Conservation (phyloP, 2,329 filamentous ascomycete species). For the Colletotrichum euphorbiae region DNA sequence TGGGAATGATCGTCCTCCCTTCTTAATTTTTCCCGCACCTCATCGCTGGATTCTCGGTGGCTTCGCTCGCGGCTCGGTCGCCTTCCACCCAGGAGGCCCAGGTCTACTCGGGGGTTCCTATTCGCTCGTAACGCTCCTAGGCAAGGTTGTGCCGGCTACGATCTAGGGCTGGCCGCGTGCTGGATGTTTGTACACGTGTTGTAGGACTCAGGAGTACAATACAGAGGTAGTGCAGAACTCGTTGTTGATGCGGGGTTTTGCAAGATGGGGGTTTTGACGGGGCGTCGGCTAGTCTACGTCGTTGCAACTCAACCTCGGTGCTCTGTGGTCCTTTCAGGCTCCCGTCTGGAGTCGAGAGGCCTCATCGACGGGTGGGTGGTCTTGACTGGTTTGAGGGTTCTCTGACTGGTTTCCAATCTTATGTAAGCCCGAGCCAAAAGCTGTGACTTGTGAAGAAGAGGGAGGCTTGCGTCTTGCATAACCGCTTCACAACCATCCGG, state of each 20-base stretch:
- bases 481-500: too few relatives aligned
- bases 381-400: slow-evolving; percentile 11
- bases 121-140: background rate
- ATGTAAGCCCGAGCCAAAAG: too few relatives aligned
- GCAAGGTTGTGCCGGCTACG: background rate
- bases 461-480: background rate
- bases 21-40: background rate
- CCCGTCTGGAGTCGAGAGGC: too few relatives aligned
- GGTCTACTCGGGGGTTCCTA: too few relatives aligned
- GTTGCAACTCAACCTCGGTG: too few relatives aligned
- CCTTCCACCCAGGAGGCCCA: slow-evolving; percentile 2
- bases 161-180: slow-evolving; percentile 12
- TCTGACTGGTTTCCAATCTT: slow-evolving; percentile 18
- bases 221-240: background rate
- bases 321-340: too few relatives aligned
- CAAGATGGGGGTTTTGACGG: background rate
- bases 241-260: background rate
- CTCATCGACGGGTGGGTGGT: background rate
- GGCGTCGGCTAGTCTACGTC: background rate
- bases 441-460: too few relatives aligned
- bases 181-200: background rate
- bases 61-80: slow-evolving; percentile 14
- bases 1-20: too few relatives aligned
- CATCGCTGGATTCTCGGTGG: slow-evolving; percentile 13
- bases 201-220: too few relatives aligned